Evolutionary conservation across 345 rosid genomes (phyloP).

Genomic region (Chamaenerion angustifolium): DNA sequence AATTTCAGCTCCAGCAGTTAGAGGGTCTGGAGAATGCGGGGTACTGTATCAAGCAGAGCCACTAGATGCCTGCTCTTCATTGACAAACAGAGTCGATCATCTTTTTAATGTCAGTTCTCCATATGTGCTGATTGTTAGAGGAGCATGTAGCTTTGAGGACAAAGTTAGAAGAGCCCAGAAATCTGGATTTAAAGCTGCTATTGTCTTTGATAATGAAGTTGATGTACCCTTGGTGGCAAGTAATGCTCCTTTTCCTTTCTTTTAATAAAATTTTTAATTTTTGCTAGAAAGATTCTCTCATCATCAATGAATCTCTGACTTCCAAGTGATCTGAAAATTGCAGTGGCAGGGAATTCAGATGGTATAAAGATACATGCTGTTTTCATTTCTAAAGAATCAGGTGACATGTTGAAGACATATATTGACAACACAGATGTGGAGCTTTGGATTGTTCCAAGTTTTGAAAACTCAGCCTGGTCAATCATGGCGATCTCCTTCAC

Average conservation of each 20-base stretch:
- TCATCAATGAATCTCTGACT: constrained; percentile 4
- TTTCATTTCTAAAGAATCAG: constrained; percentile 64
- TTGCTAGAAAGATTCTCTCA: too few relatives aligned
- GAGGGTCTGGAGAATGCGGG: constrained; percentile 61
- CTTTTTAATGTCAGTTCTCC: constrained; percentile 28
- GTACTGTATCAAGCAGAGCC: constrained; percentile 51
- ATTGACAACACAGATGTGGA: constrained; percentile 39
- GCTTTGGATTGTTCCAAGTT: constrained; percentile 64
- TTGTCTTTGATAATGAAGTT: constrained; percentile 52
- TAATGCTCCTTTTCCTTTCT: constrained; percentile 17
- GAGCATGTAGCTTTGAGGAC: constrained; percentile 79
- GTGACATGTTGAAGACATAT: constrained; percentile 37
- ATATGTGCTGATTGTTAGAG: constrained; percentile 64
- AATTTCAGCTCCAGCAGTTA: constrained; percentile 55
- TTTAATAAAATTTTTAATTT: too few relatives aligned
- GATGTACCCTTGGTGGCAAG: constrained; percentile 66
- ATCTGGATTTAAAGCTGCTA: constrained; percentile 73
- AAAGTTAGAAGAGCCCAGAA: constrained; percentile 77
- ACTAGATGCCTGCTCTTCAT: constrained; percentile 52
- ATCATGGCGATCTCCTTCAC: constrained; percentile 90
- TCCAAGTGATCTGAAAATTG: constrained; percentile 7
- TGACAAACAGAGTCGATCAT: constrained; percentile 34
- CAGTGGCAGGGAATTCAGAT: constrained; percentile 87
- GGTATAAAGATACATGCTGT: constrained; percentile 79
- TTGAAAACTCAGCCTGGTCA: constrained; percentile 89